phyloP scores from a whole-genome alignment of 2,329 filamentous ascomycete genomes.

The Penicillium corylophilum region DNA sequence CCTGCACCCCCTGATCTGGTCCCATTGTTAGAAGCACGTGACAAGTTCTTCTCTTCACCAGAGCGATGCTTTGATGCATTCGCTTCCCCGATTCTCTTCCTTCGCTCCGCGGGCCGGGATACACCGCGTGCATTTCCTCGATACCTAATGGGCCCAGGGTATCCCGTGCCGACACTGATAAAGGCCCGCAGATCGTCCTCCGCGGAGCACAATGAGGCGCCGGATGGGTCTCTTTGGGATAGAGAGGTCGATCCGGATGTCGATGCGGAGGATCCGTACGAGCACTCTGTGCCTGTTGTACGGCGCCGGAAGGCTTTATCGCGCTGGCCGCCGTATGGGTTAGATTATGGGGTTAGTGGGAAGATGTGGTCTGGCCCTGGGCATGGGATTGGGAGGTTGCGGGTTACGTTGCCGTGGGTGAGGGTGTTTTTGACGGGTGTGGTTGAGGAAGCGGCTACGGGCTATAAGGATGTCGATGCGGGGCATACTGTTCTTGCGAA shows the following conservation, averaged over 20 bases:
- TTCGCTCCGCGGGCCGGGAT: slow-evolving; percentile 43
- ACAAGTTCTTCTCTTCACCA: slow-evolving; percentile 36
- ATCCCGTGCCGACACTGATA: slow-evolving; percentile 34
- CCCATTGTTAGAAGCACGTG: slow-evolving; percentile 36
- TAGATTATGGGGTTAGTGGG: slow-evolving; percentile 33
- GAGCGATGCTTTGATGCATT: slow-evolving; percentile 46
- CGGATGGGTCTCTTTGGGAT: slow-evolving; percentile 3
- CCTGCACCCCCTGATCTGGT: slow-evolving; percentile 33
- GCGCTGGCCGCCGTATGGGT: slow-evolving; percentile 41
- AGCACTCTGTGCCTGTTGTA: background rate
- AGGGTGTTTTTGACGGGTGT: slow-evolving; percentile 22
- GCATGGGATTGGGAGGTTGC: slow-evolving; percentile 22
- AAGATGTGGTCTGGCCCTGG: slow-evolving; percentile 12
- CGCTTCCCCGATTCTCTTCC: slow-evolving; percentile 44
- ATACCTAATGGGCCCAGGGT: slow-evolving; percentile 34
- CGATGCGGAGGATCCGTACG: slow-evolving; percentile 3
- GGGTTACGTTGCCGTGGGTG: slow-evolving; percentile 36
- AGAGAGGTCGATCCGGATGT: slow-evolving; percentile 8
- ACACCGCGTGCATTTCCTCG: slow-evolving; percentile 35
- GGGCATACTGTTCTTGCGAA: slow-evolving; percentile 32
- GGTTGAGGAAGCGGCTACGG: background rate
- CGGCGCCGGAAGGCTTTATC: slow-evolving; percentile 39
- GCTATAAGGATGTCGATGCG: background rate
- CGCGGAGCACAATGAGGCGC: background rate
- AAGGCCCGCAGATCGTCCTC: background rate